These are phyloP conservation scores for Megacollybia marginata DNA, from an alignment of 768 basidiomycete genomes.

Conservation along the genomic window DNA sequence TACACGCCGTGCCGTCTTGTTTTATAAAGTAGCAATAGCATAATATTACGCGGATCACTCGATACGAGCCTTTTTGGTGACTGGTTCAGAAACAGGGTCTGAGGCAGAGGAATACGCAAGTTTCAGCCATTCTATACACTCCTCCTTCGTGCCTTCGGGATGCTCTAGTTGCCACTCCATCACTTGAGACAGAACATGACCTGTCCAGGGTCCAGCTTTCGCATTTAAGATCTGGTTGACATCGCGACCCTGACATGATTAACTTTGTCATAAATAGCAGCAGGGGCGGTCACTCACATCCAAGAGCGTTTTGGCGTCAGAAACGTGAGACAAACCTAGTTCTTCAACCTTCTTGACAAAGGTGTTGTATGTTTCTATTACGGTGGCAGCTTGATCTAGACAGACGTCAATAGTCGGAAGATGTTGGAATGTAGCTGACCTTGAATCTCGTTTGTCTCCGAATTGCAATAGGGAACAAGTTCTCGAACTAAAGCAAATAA, in stretches of 20 bases:
- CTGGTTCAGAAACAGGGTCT: conserved; percentile 19
- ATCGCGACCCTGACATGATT: conserved; percentile 56
- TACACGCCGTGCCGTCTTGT: too few relatives aligned
- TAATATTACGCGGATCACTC: conserved; percentile 10
- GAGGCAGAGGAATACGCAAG: conserved; percentile 43
- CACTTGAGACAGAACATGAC: conserved; percentile 53
- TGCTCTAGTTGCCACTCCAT: conserved; percentile 83
- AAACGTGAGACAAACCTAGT: conserved; percentile 48
- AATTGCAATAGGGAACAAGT: conserved; percentile 47
- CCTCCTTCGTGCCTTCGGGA: conserved; percentile 56
- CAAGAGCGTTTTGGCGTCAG: conserved; percentile 68
- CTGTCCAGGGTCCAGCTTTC: conserved; percentile 67
- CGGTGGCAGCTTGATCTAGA: conserved; percentile 22
- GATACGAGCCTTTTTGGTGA: conserved; percentile 32
- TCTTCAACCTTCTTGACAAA: conserved; percentile 57
- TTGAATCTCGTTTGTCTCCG: not conserved
- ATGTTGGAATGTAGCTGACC: not conserved
- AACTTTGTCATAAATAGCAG: not conserved
- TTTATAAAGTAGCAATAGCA: not conserved
- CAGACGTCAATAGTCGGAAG: conserved; percentile 5
- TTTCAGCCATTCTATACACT: conserved; percentile 65
- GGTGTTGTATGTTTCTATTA: conserved; percentile 57
- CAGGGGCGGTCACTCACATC: conserved; percentile 51
- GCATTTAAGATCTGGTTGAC: conserved; percentile 46
- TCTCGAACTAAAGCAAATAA: conserved; percentile 75